Evolutionary conservation across 192 early-diverging fungal genomes (phyloP).

Genomic region (Allomyces javanicus): DNA sequence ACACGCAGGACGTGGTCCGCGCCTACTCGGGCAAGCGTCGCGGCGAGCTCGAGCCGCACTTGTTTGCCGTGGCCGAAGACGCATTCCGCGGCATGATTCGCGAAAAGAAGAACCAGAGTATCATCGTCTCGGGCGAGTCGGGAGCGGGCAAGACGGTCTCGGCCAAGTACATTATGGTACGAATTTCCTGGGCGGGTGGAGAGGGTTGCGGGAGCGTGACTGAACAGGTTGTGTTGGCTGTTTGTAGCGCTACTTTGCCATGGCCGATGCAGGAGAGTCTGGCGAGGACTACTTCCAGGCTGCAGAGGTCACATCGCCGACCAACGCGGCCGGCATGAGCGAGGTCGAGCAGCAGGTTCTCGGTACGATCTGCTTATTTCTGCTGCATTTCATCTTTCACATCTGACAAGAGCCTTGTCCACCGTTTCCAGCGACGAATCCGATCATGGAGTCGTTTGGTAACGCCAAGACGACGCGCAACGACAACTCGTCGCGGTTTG

Average conservation of each 20-base stretch:
- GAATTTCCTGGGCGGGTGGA: slow-evolving; percentile 53
- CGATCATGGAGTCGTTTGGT: slow-evolving; percentile 98
- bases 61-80: slow-evolving; percentile 97
- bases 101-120: slow-evolving; percentile 85
- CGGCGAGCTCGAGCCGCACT: slow-evolving; percentile 88
- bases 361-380: slow-evolving; percentile 9
- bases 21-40: slow-evolving; percentile 82
- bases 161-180: slow-evolving; percentile 95
- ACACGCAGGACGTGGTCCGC: slow-evolving; percentile 80
- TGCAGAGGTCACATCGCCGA: slow-evolving; percentile 14
- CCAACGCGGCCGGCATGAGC: slow-evolving; percentile 31
- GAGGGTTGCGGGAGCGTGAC: no score
- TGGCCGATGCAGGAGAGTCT: slow-evolving; percentile 1
- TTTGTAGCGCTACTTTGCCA: not conserved
- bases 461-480: slow-evolving; percentile 99
- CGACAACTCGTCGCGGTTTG: slow-evolving; percentile 95
- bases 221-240: no score
- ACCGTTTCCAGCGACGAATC: slow-evolving; percentile 63
- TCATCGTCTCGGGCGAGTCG: slow-evolving; percentile 92
- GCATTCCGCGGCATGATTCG: slow-evolving; percentile 90
- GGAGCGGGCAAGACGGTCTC: slow-evolving; percentile 94
- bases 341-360: slow-evolving; percentile 64
- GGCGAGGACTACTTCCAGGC: slow-evolving; percentile 17
- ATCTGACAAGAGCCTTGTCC: not conserved
- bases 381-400: not conserved